Base-by-base conservation (phyloP, 495 filamentous ascomycete species). In the Amorphotheca resinae region DNA sequence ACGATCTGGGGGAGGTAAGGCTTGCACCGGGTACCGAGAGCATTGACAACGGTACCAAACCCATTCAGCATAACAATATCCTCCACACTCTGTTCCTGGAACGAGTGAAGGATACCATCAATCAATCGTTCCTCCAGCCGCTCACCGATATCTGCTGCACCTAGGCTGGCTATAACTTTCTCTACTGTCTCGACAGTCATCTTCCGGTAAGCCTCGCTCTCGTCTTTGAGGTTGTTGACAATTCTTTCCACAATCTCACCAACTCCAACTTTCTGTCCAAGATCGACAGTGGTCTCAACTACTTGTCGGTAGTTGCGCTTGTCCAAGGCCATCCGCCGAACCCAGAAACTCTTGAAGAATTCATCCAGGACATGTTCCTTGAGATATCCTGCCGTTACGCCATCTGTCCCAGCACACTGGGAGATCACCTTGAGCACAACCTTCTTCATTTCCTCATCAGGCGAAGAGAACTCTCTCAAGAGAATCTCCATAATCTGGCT, bases 381-480 rank as follows among this genome's bases (percentile, higher is more conserved):
- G 20, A 99, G 72, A 56, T 95, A 99, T 36, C 76, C 76, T 32
- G 87, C 83, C 44, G 93, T 96, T 9, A 99, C 91, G 64, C 93
- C 93, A 54, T 88, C 80, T 0, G 91, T 96, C 52, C 81, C 80
- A 12, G 89, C 83, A 60, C 91, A 96, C 57, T 96, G 93, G n/a
- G 87, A 95, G 12, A 96, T 79, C 26, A 96, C 93, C 63, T 96
- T 96, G 28, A 96, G 64, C 9, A 96, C 91, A 1, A 96, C 88
- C 65, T 96, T 96, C 68, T 99, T 99, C 93, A 99, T 99, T 62
- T 99, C 93, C 59, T 99, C 93, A 50, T 99, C 93, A 0, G 89
- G 91, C 1, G 87, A 94, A 9, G 86, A 80, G 53, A 96, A 95
- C 59, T 99, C 93, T 49, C 93, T 80, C 21, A 96, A 73, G 18